phyloP scores from a whole-genome alignment of 768 basidiomycete genomes.

The Mycena polygramma region DNA sequence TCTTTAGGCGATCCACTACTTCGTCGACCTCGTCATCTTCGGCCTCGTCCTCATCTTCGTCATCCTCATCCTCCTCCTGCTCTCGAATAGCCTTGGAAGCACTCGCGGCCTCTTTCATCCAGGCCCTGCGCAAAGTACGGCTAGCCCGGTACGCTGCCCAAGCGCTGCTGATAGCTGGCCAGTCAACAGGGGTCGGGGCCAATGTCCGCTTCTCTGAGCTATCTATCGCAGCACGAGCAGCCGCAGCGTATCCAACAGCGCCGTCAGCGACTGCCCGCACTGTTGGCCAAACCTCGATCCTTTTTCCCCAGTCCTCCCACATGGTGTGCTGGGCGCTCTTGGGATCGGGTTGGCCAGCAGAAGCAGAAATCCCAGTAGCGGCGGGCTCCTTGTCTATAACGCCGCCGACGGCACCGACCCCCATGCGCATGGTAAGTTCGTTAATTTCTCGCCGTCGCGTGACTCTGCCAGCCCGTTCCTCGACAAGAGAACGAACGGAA shows the following conservation, averaged over 20 bases:
- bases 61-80: slow-evolving; percentile 51
- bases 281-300: slow-evolving; percentile 75
- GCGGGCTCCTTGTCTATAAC: slow-evolving; percentile 60
- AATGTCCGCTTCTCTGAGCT: slow-evolving; percentile 56
- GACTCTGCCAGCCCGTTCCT: slow-evolving; percentile 71
- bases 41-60: slow-evolving; percentile 53
- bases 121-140: slow-evolving; percentile 66
- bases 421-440: slow-evolving; percentile 88
- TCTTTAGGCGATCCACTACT: slow-evolving; percentile 81
- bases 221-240: slow-evolving; percentile 34
- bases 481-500: slow-evolving; percentile 60
- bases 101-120: slow-evolving; percentile 67
- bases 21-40: slow-evolving; percentile 74
- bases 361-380: slow-evolving; percentile 32
- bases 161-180: slow-evolving; percentile 74
- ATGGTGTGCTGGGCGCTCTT: slow-evolving; percentile 45
- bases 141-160: slow-evolving; percentile 72
- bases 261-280: slow-evolving; percentile 83
- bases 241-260: slow-evolving; percentile 76
- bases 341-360: slow-evolving; percentile 14
- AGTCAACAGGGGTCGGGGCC: slow-evolving; percentile 72
- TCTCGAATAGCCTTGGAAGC: slow-evolving; percentile 42
- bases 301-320: slow-evolving; percentile 79
- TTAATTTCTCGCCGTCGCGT: slow-evolving; percentile 81
- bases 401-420: slow-evolving; percentile 81